Percentiles rank a stretch among this genome's conserved stretches.
Conservation (phyloP, 129 eudicot genomes). For the carrot (Daucus carota) region DNA sequence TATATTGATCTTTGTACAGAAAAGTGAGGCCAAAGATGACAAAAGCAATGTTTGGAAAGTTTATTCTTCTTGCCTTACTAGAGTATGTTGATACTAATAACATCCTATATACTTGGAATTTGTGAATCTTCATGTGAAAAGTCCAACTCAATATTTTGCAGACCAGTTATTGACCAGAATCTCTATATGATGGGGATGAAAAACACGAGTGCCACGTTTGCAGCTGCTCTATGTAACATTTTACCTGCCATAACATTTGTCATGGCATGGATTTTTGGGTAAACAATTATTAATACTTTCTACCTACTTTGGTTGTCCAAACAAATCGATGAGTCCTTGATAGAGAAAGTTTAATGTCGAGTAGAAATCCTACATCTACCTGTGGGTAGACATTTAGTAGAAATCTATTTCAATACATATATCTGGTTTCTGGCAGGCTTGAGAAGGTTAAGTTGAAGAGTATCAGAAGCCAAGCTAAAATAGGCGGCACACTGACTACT, state of each 20-base stretch:
- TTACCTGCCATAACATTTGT: slow-evolving; percentile 91
- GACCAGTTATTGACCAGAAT: slow-evolving; percentile 96
- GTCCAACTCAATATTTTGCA: slow-evolving; percentile 9
- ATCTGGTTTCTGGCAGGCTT: slow-evolving; percentile 39
- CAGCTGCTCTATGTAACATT: slow-evolving; percentile 72
- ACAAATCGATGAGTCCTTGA: too few relatives aligned
- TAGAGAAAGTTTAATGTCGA: too few relatives aligned
- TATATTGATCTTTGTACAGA: slow-evolving; percentile 18
- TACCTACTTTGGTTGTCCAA: too few relatives aligned
- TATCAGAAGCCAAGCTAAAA: slow-evolving; percentile 77
- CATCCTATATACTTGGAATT: background rate
- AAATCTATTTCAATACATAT: background rate
- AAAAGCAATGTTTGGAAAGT: slow-evolving; percentile 39
- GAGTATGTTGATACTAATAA: slow-evolving; percentile 42
- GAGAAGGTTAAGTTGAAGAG: slow-evolving; percentile 64
- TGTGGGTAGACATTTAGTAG: too few relatives aligned
- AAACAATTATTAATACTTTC: background rate
- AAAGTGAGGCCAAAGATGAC: slow-evolving; percentile 89
- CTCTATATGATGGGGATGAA: slow-evolving; percentile 74
- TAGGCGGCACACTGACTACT: slow-evolving; percentile 65
- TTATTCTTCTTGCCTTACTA: slow-evolving; percentile 52
- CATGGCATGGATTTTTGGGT: slow-evolving; percentile 73
- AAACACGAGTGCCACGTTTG: slow-evolving; percentile 90
- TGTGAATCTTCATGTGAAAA: slow-evolving; percentile 4
- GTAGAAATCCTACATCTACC: too few relatives aligned